Conservation (phyloP, 192 early-diverging fungal species). For the Pilaira anomala region DNA sequence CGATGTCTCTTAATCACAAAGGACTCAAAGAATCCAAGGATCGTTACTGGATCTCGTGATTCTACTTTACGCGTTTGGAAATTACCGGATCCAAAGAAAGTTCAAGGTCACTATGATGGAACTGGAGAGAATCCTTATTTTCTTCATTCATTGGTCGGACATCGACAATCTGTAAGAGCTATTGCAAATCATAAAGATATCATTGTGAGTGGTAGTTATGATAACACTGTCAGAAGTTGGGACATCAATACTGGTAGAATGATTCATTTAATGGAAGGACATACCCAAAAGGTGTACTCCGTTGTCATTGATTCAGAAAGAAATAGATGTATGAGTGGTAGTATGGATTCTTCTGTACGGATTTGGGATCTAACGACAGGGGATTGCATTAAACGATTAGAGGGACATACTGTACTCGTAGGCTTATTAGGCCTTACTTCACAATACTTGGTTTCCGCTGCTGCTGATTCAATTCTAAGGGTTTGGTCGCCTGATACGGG, state of each 20-base stretch:
- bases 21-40: conserved; percentile 66
- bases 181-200: conserved; percentile 85
- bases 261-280: conserved; percentile 74
- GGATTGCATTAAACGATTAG: conserved; percentile 68
- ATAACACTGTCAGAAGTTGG: conserved; percentile 90
- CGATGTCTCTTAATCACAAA: conserved; percentile 88
- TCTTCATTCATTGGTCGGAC: conserved; percentile 78
- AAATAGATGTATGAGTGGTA: conserved; percentile 85
- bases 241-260: conserved; percentile 70
- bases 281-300: conserved; percentile 93
- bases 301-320: conserved; percentile 85
- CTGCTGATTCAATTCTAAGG: conserved; percentile 90
- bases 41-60: conserved; percentile 95
- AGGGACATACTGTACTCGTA: conserved; percentile 92
- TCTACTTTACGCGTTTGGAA: conserved; percentile 91
- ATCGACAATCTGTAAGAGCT: conserved; percentile 88
- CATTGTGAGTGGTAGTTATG: conserved; percentile 91
- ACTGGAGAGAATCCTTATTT: conserved; percentile 71
- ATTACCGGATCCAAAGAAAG: conserved; percentile 53
- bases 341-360: conserved; percentile 89
- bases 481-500: conserved; percentile 82
- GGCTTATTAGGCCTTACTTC: conserved; percentile 86
- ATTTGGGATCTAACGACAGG: conserved; percentile 93
- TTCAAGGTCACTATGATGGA: conserved; percentile 35
- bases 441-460: conserved; percentile 87